phyloP scores from a whole-genome alignment of 2,329 filamentous ascomycete species.

The Fusarium nematophilum region DNA sequence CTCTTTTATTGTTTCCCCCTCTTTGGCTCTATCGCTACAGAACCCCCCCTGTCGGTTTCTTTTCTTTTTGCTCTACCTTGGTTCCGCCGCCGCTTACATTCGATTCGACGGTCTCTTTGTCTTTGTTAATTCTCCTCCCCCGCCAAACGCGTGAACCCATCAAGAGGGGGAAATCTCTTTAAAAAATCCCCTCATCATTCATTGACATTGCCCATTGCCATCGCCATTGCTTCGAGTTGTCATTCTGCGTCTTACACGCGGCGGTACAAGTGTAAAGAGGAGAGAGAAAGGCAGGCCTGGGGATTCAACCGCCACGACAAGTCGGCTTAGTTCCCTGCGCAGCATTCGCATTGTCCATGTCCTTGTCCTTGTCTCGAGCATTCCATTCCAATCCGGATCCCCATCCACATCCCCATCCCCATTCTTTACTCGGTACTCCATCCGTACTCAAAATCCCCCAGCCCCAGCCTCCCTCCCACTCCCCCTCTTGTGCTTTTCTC shows the following conservation, averaged over 20 bases:
- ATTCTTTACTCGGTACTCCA: conserved; percentile 36
- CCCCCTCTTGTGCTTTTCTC: conserved; percentile 14
- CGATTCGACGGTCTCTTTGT: conserved; percentile 20
- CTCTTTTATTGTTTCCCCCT: conserved; percentile 19
- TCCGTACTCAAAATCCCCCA: too few relatives aligned
- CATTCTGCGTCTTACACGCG: background rate
- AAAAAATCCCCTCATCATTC: conserved; percentile 5
- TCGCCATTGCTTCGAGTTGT: too few relatives aligned
- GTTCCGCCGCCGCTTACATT: conserved; percentile 14
- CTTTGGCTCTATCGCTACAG: conserved; percentile 16
- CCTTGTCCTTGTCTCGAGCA: conserved; percentile 20
- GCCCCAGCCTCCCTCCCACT: conserved; percentile 12
- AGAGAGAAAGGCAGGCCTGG: too few relatives aligned
- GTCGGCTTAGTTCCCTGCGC: background rate
- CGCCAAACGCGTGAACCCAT: conserved; percentile 30
- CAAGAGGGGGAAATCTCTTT: background rate
- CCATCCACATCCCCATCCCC: conserved; percentile 18
- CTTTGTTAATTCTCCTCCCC: conserved; percentile 19
- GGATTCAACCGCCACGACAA: background rate
- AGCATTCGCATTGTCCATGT: too few relatives aligned
- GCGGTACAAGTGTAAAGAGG: background rate
- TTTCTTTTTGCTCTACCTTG: conserved; percentile 29
- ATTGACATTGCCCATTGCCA: conserved; percentile 1
- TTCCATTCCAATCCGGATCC: conserved; percentile 18
- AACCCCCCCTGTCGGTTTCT: conserved; percentile 29